Base-by-base conservation (phyloP, 2,329 filamentous ascomycete species). In the Trichoderma cornu-damae region DNA sequence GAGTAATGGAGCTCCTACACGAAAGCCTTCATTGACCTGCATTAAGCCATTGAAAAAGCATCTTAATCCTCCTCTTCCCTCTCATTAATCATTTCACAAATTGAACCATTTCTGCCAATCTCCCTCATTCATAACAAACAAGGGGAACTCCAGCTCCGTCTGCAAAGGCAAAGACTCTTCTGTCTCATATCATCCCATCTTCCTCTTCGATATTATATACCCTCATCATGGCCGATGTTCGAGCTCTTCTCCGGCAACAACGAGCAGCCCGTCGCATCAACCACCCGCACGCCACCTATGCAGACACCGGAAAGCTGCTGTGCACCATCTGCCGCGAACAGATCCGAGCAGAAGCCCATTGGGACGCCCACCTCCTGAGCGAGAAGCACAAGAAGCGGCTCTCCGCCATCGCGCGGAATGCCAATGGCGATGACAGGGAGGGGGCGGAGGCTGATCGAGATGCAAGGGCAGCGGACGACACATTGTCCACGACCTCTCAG, bases 161-260 rank as follows among this genome's bases (percentile, higher is more conserved):
- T 22, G n/a, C 22, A 26, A 22, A 26, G 40, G n/a, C n/a, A n/a
- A n/a, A n/a, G n/a, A n/a, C 40, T 30, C 28, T 9, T 30, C 28
- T 9, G 28, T 9, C n/a, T n/a, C 28, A 30, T 30, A 30, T 30
- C 28, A 6, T 43, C 40, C 5, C 24, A 43, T 12, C 40, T 26
- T 20, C 22, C 40, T 40, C 11, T 34, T 14, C 32, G 9, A 11
- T 9, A 30, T 30, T 6, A n/a, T n/a, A n/a, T n/a, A 30, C 3
- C 5, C 5, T 30, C 28, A 60, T 44, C 62, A 93, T 94, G 88
- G 79, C 89, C 63, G 89, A 95, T 71, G 86, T 90, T 24, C 87
- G 90, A 65, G 83, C 88, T 34, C 82, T 96, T 48, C 80, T 95
- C 58, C 88, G 89, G 64, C 87, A 86, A 67, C 88, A 93, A 72